Evolutionary conservation across 208 protist genomes (phyloP), one percentile per base, ranked within the genome.

Genomic region (Leishmania major): DNA sequence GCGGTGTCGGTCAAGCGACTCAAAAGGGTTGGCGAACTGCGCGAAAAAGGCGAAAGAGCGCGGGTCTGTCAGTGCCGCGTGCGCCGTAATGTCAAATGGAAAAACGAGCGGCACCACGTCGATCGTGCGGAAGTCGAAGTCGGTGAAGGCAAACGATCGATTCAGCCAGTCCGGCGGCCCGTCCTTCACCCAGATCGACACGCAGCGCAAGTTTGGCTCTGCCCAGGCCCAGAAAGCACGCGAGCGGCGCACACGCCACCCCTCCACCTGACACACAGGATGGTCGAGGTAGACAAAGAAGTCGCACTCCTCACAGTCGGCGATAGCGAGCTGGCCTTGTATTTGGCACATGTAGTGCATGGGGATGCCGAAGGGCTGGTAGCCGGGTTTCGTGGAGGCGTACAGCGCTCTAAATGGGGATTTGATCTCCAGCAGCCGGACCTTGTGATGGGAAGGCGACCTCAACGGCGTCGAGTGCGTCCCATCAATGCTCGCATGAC

Each of bases 271-370:
- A 67, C 88, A 92, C 13, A 43, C 7, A 0, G 87, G 88, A 15
- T 83, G 43, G 72, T 97, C 89, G 7, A 98, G 78, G 79, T 93
- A 98, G n/a, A 97, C 91, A 74, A 98, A 98, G 62, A 98, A 98
- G 78, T 98, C 95, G 85, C 95, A 98, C 80, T 95, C 90, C n/a
- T 95, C 91, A 28, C 87, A 88, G 62, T 90, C 85, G 0, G 92
- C 90, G 81, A 98, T 96, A 35, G 94, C 90, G 86, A 98, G 96
- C 83, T 98, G 95, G 6, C 95, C 94, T 76, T 98, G 95, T 84
- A 98, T 94, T 59, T 98, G 95, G 59, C 94, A 97, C 85, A 98
- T 93, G 79, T 98, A 98, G n/a, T 89, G 80, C 35, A 82, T 82
- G 0, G 95, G 95, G 75, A 98, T 97, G 40, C 95, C 95, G 83